phyloP scores from a whole-genome alignment of 164 flowering plant genomes.

The Tinospora cordifolia region DNA sequence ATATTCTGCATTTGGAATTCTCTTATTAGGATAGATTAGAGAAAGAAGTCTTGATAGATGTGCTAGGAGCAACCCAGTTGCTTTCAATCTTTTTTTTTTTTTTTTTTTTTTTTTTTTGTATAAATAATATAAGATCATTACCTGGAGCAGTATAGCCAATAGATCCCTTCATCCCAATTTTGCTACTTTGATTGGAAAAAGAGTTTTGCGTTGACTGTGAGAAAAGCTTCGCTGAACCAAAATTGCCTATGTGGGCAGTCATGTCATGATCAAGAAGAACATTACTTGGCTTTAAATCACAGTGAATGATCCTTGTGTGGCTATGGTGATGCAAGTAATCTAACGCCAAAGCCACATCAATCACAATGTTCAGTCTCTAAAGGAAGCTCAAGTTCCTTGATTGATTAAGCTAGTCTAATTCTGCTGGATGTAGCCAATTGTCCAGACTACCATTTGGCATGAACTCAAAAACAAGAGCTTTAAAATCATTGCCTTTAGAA shows the following conservation, averaged over 20 bases:
- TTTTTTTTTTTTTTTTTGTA: not conserved
- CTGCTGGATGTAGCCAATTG: slow-evolving; percentile 12
- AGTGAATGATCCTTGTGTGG: slow-evolving; percentile 5
- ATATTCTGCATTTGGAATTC: slow-evolving; percentile 6
- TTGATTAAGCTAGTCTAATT: not conserved
- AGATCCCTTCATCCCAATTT: slow-evolving; percentile 11
- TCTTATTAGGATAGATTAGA: not conserved
- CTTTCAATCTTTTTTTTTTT: not conserved
- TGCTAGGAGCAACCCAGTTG: not conserved
- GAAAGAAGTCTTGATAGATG: not conserved
- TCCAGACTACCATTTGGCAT: slow-evolving; percentile 19
- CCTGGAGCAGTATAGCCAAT: slow-evolving; percentile 22
- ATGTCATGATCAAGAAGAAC: slow-evolving; percentile 17
- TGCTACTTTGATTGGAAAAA: not conserved
- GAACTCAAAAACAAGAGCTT: slow-evolving; percentile 10
- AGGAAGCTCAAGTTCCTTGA: slow-evolving; percentile 3
- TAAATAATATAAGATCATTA: not conserved
- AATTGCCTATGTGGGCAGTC: slow-evolving; percentile 15
- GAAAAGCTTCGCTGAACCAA: slow-evolving; percentile 13
- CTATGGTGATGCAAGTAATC: not conserved
- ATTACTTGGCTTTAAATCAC: slow-evolving; percentile 20
- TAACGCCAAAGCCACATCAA: not conserved
- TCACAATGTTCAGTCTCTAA: not conserved
- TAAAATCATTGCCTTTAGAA: slow-evolving; percentile 7
- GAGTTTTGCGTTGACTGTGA: not conserved